phyloP scores from a whole-genome alignment of 192 early-diverging fungal genomes.

The Linnemannia elongata region DNA sequence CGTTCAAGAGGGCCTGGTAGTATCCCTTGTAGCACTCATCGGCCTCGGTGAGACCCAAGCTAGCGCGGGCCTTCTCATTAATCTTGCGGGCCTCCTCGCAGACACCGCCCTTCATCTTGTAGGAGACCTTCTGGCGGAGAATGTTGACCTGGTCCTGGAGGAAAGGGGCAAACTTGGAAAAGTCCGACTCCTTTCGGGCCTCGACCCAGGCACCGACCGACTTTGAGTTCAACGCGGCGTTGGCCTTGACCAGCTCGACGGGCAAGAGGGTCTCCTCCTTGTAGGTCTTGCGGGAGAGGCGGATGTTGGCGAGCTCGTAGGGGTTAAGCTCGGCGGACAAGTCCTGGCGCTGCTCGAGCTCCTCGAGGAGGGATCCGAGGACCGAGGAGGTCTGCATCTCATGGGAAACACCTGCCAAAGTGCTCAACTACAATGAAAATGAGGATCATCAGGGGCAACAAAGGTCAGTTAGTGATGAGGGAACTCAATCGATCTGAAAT shows the following conservation, averaged over 20 bases:
- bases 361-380: conserved; percentile 48
- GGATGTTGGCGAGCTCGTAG: conserved; percentile 53
- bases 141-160: conserved; percentile 47
- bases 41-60: conserved; percentile 28
- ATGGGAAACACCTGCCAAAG: conserved; percentile 46
- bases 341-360: conserved; percentile 41
- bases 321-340: conserved; percentile 35
- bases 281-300: conserved; percentile 26
- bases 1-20: conserved; percentile 53
- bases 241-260: conserved; percentile 34
- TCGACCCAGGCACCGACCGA: conserved; percentile 44
- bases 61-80: conserved; percentile 55
- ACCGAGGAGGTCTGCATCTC: conserved; percentile 33
- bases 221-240: conserved; percentile 37
- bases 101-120: conserved; percentile 43
- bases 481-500: not conserved
- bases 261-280: conserved; percentile 40
- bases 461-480: not conserved
- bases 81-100: conserved; percentile 52
- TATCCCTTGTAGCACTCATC: conserved; percentile 56
- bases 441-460: not conserved
- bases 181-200: conserved; percentile 55
- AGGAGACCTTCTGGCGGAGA: conserved; percentile 40
- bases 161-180: conserved; percentile 49
- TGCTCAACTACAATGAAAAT: conserved; percentile 22